A percentile compares a stretch with the other conserved stretches of the same genome.
phyloP scores from a whole-genome alignment of 1,284 basidiomycete species.

The Pisolithus thermaeus region DNA sequence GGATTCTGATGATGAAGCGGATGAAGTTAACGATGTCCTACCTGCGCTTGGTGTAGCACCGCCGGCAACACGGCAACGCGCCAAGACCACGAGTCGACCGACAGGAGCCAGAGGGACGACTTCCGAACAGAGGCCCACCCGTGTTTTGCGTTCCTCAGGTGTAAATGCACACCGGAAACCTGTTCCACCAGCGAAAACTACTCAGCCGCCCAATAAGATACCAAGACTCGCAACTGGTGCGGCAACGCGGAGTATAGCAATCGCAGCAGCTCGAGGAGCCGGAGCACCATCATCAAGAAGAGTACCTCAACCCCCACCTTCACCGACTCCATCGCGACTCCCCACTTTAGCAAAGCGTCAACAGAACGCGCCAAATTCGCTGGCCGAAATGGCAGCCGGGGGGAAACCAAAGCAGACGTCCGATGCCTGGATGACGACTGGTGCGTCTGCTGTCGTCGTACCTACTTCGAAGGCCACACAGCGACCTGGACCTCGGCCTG shows the following conservation, averaged over 20 bases:
- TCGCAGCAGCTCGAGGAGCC: constrained; percentile 37
- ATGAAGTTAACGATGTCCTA: constrained; percentile 53
- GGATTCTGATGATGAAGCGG: constrained; percentile 45
- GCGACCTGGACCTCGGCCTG: constrained; percentile 62
- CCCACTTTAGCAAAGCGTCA: constrained; percentile 63
- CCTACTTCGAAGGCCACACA: constrained; percentile 58
- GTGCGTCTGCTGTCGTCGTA: constrained; percentile 61
- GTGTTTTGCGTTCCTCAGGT: constrained; percentile 68
- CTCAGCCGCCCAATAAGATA: constrained; percentile 67
- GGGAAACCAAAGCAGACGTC: constrained; percentile 31
- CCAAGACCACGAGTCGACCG: constrained; percentile 39
- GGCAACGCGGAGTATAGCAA: constrained; percentile 29
- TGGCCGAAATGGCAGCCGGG: constrained; percentile 44
- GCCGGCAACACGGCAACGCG: constrained; percentile 33
- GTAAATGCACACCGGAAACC: constrained; percentile 29
- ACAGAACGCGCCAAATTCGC: constrained; percentile 42
- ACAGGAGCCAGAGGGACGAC: constrained; percentile 43
- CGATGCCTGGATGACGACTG: constrained; percentile 70
- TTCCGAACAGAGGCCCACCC: constrained; percentile 64
- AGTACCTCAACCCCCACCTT: constrained; percentile 38
- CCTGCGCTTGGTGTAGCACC: constrained; percentile 53
- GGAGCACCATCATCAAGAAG: constrained; percentile 37
- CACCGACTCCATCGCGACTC: constrained; percentile 66
- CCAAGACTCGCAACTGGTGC: constrained; percentile 60
- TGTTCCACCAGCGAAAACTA: constrained; percentile 27